Base-by-base conservation (phyloP, 345 rosid species). In the Camelina sativa region DNA sequence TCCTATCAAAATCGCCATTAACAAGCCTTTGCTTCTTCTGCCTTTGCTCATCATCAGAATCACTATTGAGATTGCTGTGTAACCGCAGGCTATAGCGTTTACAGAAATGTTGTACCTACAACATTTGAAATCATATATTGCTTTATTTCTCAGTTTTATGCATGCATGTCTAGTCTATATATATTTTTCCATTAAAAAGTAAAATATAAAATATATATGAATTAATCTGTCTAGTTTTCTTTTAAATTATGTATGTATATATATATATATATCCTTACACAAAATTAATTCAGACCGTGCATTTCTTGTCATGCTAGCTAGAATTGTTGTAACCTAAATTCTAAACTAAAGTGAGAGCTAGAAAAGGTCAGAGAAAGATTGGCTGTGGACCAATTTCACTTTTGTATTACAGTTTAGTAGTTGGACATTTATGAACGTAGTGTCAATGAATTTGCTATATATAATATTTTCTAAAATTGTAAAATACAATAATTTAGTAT, bases 1-100 rank as follows among this genome's bases (percentile, higher is more conserved):
- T 6, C 79, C 62, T 11, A 82, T 20, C 23, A 74, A 35, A 11
- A 82, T 44, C 11, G 76, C 52, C 51, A 79, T 32, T 23, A 61
- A 22, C 54, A 71, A 30, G 0, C 75, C 38, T 64, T 71, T 82
- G 80, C 74, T 86, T 47, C 84, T 80, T 2, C 52, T 77, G 19
- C 65, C 70, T 65, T 35, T 72, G 19, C 68, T 50, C 6, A 75
- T 17, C 11, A 80, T 10, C 1, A 85, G 17, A 20, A 87, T 44
- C 43, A 69, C 63, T 40, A 86, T 54, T 44, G 93, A 88, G 40
- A 84, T 10, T 1, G 81, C 85, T 2, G 87, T 85, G 30, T 91
- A 86, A 17, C 85, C 54, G 58, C 91, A 76, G 16, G 90, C 96
- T 62, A 86, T 76, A 0, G 85, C 86, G 65, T 88, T 91, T 22